Evolutionary conservation across 2,329 filamentous ascomycete genomes (phyloP).

Genomic region (Ophiostoma ips): DNA sequence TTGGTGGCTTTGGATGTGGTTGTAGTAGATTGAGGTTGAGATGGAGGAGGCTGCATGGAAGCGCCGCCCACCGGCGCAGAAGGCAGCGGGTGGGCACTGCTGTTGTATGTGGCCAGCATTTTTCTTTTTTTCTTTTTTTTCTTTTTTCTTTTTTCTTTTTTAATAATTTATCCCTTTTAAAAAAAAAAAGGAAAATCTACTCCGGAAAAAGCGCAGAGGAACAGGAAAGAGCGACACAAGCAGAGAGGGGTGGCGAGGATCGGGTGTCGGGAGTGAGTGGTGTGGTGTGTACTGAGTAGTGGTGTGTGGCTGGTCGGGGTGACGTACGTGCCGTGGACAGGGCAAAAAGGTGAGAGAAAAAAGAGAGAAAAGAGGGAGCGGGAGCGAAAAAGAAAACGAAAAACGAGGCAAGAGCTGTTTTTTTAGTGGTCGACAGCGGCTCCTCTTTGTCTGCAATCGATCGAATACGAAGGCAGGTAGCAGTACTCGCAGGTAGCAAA

Average conservation of each 20-base stretch:
- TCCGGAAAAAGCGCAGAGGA: background rate
- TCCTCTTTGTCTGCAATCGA: too few species aligned
- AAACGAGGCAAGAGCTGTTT: background rate
- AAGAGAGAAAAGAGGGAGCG: background rate
- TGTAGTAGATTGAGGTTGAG: slow-evolving; percentile 14
- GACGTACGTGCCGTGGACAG: background rate
- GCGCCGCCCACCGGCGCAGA: slow-evolving; percentile 8
- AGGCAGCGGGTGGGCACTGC: slow-evolving; percentile 9
- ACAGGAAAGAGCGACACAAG: too few species aligned
- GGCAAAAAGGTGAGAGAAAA: background rate
- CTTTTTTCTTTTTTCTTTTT: background rate
- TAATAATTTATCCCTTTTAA: too few species aligned
- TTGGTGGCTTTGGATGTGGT: slow-evolving; percentile 8
- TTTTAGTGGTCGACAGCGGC: too few species aligned
- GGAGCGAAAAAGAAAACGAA: background rate
- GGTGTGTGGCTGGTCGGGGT: too few species aligned
- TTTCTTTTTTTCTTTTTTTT: background rate
- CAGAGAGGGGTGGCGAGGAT: too few species aligned
- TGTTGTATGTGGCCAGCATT: slow-evolving; percentile 13
- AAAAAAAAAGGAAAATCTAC: too few species aligned
- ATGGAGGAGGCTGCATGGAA: slow-evolving; percentile 13
- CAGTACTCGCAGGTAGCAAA: too few species aligned
- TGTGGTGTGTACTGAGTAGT: too few species aligned
- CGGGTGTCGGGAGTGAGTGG: too few species aligned
- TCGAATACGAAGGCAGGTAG: too few species aligned